Evolutionary conservation across 805 yeast species (phyloP).

Genomic region (Starmerella etchellsii): DNA sequence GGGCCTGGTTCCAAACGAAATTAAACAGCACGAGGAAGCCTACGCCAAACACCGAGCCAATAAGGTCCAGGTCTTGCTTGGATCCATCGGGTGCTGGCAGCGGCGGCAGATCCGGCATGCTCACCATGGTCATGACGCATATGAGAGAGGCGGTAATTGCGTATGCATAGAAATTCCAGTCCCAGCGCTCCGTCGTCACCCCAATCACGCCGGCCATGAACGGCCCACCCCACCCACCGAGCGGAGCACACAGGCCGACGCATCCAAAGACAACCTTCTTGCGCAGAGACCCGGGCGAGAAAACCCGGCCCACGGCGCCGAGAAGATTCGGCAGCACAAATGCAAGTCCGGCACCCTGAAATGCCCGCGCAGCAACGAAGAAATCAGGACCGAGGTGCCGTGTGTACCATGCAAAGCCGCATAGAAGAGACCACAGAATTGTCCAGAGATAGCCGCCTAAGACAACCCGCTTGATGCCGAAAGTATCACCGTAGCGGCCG

Average conservation of each 20-base stretch:
- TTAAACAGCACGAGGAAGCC: conserved; percentile 49
- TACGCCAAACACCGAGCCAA: conserved; percentile 47
- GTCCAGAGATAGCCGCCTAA: conserved; percentile 45
- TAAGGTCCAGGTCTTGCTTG: conserved; percentile 36
- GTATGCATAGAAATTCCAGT: conserved; percentile 34
- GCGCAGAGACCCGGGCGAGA: conserved; percentile 21
- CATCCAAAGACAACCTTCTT: conserved; percentile 44
- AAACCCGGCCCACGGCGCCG: conserved; percentile 37
- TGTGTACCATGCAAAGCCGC: conserved; percentile 45
- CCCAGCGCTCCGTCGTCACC: conserved; percentile 17
- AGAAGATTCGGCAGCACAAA: conserved; percentile 46
- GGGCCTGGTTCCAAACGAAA: conserved; percentile 66
- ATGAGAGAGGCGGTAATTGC: conserved; percentile 24
- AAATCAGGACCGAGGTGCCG: conserved; percentile 20
- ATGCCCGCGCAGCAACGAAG: conserved; percentile 36
- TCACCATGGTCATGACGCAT: conserved; percentile 1
- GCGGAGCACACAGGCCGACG: conserved; percentile 51
- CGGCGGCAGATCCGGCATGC: conserved; percentile 12
- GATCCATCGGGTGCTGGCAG: conserved; percentile 3
- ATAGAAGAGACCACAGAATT: conserved; percentile 44
- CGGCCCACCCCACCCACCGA: conserved; percentile 47
- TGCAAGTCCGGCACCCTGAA: conserved; percentile 56
- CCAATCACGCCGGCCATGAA: conserved; percentile 28
- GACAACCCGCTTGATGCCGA: conserved; percentile 47
- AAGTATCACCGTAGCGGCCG: conserved; percentile 61